phyloP scores from a whole-genome alignment of 1,284 basidiomycete genomes.

The Ceratobasidium sp. region DNA sequence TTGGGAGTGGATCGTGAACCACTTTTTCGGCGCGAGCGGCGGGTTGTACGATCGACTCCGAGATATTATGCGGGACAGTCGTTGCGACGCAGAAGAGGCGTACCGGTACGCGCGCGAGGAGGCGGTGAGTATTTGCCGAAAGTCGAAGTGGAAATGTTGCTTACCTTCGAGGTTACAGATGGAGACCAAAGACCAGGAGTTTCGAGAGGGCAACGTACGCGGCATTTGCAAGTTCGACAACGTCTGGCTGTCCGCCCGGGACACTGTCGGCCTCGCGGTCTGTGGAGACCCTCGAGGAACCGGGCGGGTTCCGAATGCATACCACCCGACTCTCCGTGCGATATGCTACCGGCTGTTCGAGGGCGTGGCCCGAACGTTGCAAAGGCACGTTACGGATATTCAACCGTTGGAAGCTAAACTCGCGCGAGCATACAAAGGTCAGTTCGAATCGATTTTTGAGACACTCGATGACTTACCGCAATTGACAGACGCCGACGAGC shows the following conservation, averaged over 20 bases:
- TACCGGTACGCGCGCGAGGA: neutral
- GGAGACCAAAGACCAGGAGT: neutral
- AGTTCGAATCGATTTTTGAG: neutral
- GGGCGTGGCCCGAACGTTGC: neutral
- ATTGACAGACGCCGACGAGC: neutral
- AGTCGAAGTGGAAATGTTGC: too few relatives aligned
- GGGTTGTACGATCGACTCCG: neutral
- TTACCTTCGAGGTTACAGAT: neutral
- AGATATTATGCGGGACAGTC: neutral
- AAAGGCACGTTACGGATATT: neutral
- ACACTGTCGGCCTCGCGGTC: neutral
- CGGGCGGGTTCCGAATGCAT: neutral
- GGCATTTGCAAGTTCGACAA: neutral
- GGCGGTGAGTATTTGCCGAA: slow-evolving; percentile 2
- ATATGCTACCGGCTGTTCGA: slow-evolving; percentile 4
- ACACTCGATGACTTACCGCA: too few relatives aligned
- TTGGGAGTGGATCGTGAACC: neutral
- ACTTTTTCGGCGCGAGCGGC: neutral
- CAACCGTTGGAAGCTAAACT: neutral
- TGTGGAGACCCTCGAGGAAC: neutral
- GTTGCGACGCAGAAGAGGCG: neutral
- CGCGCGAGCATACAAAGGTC: neutral
- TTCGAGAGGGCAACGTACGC: neutral
- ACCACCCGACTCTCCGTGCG: neutral
- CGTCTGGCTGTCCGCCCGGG: neutral